Evolutionary conservation across 2,329 filamentous ascomycete genomes (phyloP).

Genomic region (Ilyonectria sp.): DNA sequence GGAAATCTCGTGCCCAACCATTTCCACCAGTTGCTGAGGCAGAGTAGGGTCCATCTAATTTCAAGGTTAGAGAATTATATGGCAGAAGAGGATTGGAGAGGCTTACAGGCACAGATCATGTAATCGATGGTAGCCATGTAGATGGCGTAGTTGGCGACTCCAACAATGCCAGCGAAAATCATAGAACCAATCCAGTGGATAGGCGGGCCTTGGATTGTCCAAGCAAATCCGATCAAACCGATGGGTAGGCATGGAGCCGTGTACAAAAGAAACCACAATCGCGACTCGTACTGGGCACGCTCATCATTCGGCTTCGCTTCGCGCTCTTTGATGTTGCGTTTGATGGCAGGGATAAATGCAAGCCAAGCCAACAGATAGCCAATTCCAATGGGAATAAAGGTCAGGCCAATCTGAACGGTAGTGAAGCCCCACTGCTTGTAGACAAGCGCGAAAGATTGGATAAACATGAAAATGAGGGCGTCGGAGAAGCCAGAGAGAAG

Average conservation of each 20-base stretch:
- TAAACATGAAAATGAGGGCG: constrained; percentile 84
- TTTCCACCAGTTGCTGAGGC: constrained; percentile 84
- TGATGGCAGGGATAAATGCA: constrained; percentile 71
- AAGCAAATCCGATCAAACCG: constrained; percentile 79
- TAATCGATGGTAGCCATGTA: constrained; percentile 86
- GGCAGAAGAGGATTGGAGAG: fast-evolving
- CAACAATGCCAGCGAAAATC: constrained; percentile 76
- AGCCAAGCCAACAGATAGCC: constrained; percentile 77
- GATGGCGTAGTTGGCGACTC: constrained; percentile 81
- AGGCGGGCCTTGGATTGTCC: constrained; percentile 75
- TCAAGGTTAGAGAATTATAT: not conserved
- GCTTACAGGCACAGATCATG: constrained; percentile 62
- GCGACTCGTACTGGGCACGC: constrained; percentile 77
- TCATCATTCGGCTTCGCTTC: constrained; percentile 67
- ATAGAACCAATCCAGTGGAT: constrained; percentile 79
- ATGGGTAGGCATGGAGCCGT: constrained; percentile 74
- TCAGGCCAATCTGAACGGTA: constrained; percentile 69
- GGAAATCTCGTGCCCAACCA: constrained; percentile 80
- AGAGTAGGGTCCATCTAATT: constrained; percentile 71
- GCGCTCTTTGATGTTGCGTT: constrained; percentile 66
- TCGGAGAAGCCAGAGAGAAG: constrained; percentile 81
- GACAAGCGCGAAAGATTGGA: constrained; percentile 79
- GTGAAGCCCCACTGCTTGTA: constrained; percentile 78
- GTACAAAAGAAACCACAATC: constrained; percentile 76
- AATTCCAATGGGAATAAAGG: constrained; percentile 77